phyloP scores from a whole-genome alignment of 1,139 yeast genomes.

The Suhomyces wounanorum region DNA sequence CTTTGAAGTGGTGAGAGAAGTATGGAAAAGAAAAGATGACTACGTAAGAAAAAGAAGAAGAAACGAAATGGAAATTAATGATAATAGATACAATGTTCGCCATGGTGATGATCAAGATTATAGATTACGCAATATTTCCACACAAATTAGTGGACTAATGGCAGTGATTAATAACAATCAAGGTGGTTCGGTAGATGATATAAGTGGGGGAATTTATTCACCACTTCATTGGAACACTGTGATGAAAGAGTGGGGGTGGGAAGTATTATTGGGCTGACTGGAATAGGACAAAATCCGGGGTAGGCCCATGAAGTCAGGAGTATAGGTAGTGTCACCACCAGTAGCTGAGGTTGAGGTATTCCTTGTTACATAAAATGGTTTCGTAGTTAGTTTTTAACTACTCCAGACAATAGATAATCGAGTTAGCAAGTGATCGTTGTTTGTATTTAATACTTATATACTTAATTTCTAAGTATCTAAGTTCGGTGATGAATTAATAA shows the following conservation, averaged over 20 bases:
- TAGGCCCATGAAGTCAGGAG: background rate
- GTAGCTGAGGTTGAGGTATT: too few species aligned
- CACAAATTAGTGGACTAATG: slow-evolving; percentile 46
- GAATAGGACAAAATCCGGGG: background rate
- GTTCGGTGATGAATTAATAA: too few species aligned
- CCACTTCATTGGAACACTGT: slow-evolving; percentile 68
- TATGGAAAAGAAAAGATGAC: slow-evolving; percentile 63
- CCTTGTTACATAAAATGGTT: too few species aligned
- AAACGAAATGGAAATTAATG: slow-evolving; percentile 11
- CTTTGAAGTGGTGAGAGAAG: slow-evolving; percentile 68
- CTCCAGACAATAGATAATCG: too few species aligned
- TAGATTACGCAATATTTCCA: slow-evolving; percentile 32
- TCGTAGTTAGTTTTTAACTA: too few species aligned
- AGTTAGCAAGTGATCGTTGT: too few species aligned
- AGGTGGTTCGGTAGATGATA: slow-evolving; percentile 32
- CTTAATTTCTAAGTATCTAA: too few species aligned
- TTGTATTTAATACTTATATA: too few species aligned
- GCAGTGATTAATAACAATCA: slow-evolving; percentile 36
- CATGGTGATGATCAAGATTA: slow-evolving; percentile 23
- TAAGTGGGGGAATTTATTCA: slow-evolving; percentile 47
- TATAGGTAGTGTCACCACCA: too few species aligned
- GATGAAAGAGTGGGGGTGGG: slow-evolving; percentile 80
- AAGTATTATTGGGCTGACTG: slow-evolving; percentile 50
- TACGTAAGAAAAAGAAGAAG: slow-evolving; percentile 26
- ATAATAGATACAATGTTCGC: slow-evolving; percentile 6